A percentile compares a stretch with the other conserved stretches of the same genome.
phyloP scores from a whole-genome alignment of 2,329 filamentous ascomycete species.

The Didymellaceae sp. region DNA sequence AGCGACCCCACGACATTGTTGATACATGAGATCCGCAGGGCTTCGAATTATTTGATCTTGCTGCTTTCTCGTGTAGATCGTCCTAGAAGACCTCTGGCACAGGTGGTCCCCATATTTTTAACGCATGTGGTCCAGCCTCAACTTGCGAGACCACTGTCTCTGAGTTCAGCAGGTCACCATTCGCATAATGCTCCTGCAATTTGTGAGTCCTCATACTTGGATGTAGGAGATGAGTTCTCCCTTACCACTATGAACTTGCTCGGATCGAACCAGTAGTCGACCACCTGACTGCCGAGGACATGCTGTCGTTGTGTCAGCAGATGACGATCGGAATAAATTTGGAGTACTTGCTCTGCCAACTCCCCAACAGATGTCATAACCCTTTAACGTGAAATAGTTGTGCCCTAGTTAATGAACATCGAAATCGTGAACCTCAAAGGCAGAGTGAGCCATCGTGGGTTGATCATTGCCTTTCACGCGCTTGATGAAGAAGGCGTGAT shows the following conservation, averaged over 20 bases:
- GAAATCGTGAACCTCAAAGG: conserved; percentile 71
- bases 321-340: not conserved
- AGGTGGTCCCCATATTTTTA: conserved; percentile 14
- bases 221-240: not conserved
- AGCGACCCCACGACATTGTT: no score
- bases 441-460: conserved; percentile 64
- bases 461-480: conserved; percentile 1
- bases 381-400: conserved; percentile 66
- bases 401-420: conserved; percentile 71
- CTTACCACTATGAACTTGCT: conserved; percentile 13
- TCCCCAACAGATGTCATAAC: conserved; percentile 69
- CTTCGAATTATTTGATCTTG: no score
- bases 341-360: conserved; percentile 53
- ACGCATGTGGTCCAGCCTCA: conserved; percentile 7
- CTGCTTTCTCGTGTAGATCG: no score
- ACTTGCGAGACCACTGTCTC: conserved; percentile 3
- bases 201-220: not conserved
- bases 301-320: conserved; percentile 46
- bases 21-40: no score
- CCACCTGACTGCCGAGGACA: conserved; percentile 72
- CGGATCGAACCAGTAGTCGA: conserved; percentile 66
- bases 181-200: conserved; percentile 11
- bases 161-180: conserved; percentile 13
- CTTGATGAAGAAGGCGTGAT: conserved; percentile 45
- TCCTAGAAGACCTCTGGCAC: conserved; percentile 12